Evolutionary conservation across 768 basidiomycete species (phyloP), one percentile per base, ranked within the genome.

Genomic region (Paxillus ammoniavirescens): DNA sequence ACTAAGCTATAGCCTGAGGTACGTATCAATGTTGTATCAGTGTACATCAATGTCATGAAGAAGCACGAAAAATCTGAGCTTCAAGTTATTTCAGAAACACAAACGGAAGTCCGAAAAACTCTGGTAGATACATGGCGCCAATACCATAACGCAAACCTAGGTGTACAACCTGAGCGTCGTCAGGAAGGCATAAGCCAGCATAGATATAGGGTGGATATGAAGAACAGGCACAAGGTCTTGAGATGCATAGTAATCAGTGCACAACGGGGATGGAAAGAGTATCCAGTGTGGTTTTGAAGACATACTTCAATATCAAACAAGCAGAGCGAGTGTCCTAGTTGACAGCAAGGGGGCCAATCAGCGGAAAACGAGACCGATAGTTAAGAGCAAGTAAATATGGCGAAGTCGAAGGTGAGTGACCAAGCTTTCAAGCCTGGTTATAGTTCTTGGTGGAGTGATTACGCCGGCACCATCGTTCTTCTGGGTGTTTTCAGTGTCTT

Each of bases 91-190:
- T 38, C 37, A 13, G 37, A 38, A 7, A 42, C 21, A n/a, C 7
- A 2, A 23, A 9, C 17, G 42, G 15, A 13, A 21, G 42, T 28
- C 18, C 26, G 26, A 26, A 2, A 45, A n/a, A 45, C 10, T 28
- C 13, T 52, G 55, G 42, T 52, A 46, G 42, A 60, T 65, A 64
- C 60, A 52, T 42, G 44, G 33, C 38, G 6, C 31, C 28, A 38
- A 45, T 49, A 26, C 41, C 60, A 52, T 42, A 17, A 30, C 15
- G 31, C 28, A 33, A 46, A 28, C 51, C 57, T 64, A 65, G 53
- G 53, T 56, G 56, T 66, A 67, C 65, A 66, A 62, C 62, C 51
- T 52, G 38, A 15, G 50, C 35, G 58, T 52, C 48, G 40, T 42
- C 42, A 13, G 36, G 44, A 47, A 26, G 26, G 26, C 42, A 44